Evolutionary conservation across 176 grass and related monocot species (phyloP).

Genomic region (Panicum miliaceum): DNA sequence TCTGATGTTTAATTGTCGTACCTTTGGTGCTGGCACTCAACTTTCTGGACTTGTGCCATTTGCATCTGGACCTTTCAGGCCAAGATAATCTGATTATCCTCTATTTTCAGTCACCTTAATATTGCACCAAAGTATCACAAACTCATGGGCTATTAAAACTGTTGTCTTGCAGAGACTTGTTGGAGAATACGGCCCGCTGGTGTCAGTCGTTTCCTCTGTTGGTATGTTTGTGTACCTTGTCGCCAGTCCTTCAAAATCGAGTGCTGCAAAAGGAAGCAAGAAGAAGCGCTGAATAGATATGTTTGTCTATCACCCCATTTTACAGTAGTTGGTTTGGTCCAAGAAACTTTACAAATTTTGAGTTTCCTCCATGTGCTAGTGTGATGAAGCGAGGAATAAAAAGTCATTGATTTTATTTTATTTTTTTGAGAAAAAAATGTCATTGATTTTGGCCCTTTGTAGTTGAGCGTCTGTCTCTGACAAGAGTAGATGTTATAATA

Average conservation of each 20-base stretch:
- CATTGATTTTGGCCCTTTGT: slow-evolving; percentile 8
- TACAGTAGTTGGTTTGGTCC: neutral
- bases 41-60: neutral
- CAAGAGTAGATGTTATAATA: slow-evolving; percentile 8
- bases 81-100: slow-evolving; percentile 52
- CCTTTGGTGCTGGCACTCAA: slow-evolving; percentile 14
- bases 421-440: no score
- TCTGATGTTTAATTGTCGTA: slow-evolving; percentile 13
- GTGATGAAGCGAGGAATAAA: neutral
- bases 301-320: neutral
- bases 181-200: slow-evolving; percentile 60
- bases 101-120: neutral
- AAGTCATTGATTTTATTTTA: slow-evolving; percentile 7
- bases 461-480: neutral
- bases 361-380: slow-evolving; percentile 12
- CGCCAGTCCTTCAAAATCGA: slow-evolving; percentile 61
- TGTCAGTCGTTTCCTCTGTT: slow-evolving; percentile 61
- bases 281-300: slow-evolving; percentile 68
- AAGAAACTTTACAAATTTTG: slow-evolving; percentile 18
- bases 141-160: neutral
- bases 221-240: slow-evolving; percentile 59
- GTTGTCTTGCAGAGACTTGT: slow-evolving; percentile 52
- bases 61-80: slow-evolving; percentile 52
- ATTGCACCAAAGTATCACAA: neutral
- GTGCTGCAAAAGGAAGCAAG: slow-evolving; percentile 56